Percentiles rank a stretch among this genome's conserved stretches.
Evolutionary conservation across 1,284 basidiomycete species (phyloP).

Genomic region (Tilletia indica): DNA sequence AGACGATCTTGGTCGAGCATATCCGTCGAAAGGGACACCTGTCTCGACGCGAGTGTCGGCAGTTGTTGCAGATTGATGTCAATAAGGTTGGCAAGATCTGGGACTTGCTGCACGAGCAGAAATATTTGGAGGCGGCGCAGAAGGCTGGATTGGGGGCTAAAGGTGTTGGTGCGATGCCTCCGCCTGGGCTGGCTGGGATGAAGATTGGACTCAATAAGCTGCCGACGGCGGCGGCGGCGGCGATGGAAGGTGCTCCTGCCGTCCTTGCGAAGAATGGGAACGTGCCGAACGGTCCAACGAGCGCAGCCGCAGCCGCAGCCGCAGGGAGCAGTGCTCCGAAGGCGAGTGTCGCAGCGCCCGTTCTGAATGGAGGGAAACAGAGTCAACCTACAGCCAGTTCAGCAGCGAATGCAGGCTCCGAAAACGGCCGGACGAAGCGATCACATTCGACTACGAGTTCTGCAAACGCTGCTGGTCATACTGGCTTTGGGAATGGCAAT

Average conservation of each 20-base stretch:
- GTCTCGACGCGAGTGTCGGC: constrained; percentile 42
- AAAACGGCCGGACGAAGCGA: constrained; percentile 2
- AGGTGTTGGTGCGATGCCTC: constrained; percentile 6
- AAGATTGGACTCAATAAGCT: too few relatives aligned
- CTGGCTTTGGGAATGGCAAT: not conserved
- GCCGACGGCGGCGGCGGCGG: not conserved
- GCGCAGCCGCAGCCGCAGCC: not conserved
- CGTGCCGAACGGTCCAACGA: not conserved
- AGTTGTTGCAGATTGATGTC: constrained; percentile 48
- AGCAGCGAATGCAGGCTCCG: not conserved
- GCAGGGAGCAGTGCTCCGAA: not conserved
- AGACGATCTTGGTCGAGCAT: constrained; percentile 45
- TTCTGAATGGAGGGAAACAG: not conserved
- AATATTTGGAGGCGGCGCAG: constrained; percentile 33
- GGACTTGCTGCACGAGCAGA: constrained; percentile 51
- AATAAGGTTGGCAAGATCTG: constrained; percentile 50
- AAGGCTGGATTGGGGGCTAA: constrained; percentile 10
- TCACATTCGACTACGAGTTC: not conserved
- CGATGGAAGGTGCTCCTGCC: not conserved
- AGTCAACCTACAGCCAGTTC: too few relatives aligned
- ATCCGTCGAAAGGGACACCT: constrained; percentile 43
- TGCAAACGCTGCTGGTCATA: not conserved
- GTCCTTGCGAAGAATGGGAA: not conserved
- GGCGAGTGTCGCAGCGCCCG: not conserved
- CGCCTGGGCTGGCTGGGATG: not conserved